Percentiles rank a stretch among this genome's conserved stretches.
phyloP scores from a whole-genome alignment of 1,284 basidiomycete genomes.

The Spongispora temasekensis region DNA sequence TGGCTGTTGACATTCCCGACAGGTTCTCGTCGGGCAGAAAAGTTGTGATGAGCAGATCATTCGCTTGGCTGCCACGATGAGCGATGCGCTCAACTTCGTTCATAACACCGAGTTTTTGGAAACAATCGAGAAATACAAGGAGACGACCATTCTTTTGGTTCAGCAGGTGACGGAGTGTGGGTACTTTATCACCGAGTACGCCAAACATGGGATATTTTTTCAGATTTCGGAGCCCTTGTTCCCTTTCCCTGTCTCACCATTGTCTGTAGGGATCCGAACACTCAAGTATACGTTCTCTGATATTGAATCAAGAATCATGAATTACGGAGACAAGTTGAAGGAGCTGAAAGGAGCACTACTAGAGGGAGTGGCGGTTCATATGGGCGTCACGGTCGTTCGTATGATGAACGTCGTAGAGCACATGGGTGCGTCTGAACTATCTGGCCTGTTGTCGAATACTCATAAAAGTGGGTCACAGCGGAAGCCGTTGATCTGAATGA shows the following conservation, averaged over 20 bases:
- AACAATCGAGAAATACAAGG: background rate
- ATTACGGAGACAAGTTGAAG: background rate
- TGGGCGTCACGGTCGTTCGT: background rate
- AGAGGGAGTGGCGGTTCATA: background rate
- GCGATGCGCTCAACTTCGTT: background rate
- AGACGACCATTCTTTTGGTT: background rate
- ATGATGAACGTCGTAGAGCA: background rate
- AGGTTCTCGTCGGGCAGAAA: background rate
- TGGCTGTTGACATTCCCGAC: background rate
- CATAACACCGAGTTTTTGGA: conserved; percentile 1
- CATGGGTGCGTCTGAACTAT: background rate
- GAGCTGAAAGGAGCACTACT: background rate
- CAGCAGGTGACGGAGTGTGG: conserved; percentile 8
- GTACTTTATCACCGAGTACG: conserved; percentile 4
- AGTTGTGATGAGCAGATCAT: background rate
- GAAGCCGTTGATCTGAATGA: background rate
- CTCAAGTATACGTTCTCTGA: background rate
- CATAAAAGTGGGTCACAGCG: background rate
- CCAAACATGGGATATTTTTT: background rate
- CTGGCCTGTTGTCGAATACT: background rate
- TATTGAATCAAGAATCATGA: background rate
- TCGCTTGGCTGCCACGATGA: background rate
- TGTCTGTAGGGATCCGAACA: background rate
- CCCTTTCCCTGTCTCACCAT: background rate
- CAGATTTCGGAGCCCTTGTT: no score